Base-by-base conservation (phyloP, 1,139 yeast species). In the Meyerozyma smithsonii region DNA sequence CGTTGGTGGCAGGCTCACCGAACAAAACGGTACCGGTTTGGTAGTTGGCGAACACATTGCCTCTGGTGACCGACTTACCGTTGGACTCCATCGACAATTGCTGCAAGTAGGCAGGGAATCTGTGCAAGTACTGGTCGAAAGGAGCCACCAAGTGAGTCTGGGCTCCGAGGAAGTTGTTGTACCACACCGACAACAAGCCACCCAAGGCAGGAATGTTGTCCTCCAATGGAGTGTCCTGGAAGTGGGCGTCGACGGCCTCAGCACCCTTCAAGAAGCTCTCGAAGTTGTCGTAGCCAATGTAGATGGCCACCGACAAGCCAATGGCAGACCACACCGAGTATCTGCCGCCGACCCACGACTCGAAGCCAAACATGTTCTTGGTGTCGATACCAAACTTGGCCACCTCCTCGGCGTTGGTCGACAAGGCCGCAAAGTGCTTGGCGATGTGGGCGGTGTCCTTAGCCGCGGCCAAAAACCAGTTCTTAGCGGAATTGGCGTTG, bases 321-420 rank as follows among this genome's bases (percentile, higher is more conserved):
- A 92, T 92, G 50, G 98, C 94, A 35, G 96, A 87, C 98, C 98
- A 92, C 45, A 92, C 98, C 19, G 97, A 90, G 81, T 92, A 92
- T 69, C 98, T 84, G 59, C 98, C 98, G 59, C 98, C 98, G 48
- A 92, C 98, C 98, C 98, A 92, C 72, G 74, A 84, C 67, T 89
- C 97, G 59, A 92, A 92, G 46, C 95, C 97, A 69, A 92, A 92
- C 98, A 92, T 92, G 76, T 92, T 92, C 66, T 82, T 84, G 63
- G 96, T 81, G 73, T 92, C 97, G 54, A 92, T 92, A 58, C 98
- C 98, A 59, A 92, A 92, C 69, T 87, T 85, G 55, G 82, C 75
- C 47, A 92, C 98, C 67, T 85, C 97, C 42, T 69, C 72, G 48
- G 89, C 95, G 64, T 92, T 92, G 50, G 98, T 92, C 46, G 96